Percentiles rank a stretch among this genome's conserved stretches.
These are phyloP conservation scores for Beauveria rudraprayagi DNA, from an alignment of 2,329 filamentous ascomycete genomes.

Conservation along the genomic window DNA sequence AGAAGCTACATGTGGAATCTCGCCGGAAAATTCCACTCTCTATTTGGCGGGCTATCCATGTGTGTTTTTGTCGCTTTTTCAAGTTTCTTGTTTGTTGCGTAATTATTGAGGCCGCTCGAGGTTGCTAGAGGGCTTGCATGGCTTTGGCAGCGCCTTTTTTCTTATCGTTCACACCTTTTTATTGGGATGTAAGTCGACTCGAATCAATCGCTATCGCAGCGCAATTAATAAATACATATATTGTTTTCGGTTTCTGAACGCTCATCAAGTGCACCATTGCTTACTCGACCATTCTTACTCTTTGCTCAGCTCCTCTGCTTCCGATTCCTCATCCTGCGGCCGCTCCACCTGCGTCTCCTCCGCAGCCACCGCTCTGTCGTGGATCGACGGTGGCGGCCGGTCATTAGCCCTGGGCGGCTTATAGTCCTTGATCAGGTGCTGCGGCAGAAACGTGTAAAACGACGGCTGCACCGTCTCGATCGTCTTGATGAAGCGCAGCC, in stretches of 20 bases:
- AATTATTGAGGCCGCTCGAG: neutral
- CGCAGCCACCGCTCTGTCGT: conserved; percentile 22
- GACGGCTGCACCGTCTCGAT: conserved; percentile 47
- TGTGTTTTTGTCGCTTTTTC: neutral
- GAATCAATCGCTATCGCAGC: neutral
- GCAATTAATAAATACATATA: neutral
- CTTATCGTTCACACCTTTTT: neutral
- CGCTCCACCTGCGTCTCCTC: conserved; percentile 17
- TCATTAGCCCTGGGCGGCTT: conserved; percentile 44
- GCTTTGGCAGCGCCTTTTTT: neutral
- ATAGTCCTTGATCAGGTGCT: conserved; percentile 61
- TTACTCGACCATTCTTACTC: neutral
- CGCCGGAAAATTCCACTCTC: no score
- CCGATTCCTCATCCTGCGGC: conserved; percentile 11
- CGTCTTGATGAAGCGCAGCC: conserved; percentile 56
- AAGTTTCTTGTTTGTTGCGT: neutral
- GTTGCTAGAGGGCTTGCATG: neutral
- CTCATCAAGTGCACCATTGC: neutral
- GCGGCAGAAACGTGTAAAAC: conserved; percentile 58
- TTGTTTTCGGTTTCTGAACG: neutral
- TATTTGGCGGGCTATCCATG: neutral
- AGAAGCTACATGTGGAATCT: neutral
- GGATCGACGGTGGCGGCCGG: conserved; percentile 38
- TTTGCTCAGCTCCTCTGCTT: neutral
- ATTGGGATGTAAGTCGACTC: neutral